phyloP scores from a whole-genome alignment of 495 filamentous ascomycete species.

The Platismatia glauca region DNA sequence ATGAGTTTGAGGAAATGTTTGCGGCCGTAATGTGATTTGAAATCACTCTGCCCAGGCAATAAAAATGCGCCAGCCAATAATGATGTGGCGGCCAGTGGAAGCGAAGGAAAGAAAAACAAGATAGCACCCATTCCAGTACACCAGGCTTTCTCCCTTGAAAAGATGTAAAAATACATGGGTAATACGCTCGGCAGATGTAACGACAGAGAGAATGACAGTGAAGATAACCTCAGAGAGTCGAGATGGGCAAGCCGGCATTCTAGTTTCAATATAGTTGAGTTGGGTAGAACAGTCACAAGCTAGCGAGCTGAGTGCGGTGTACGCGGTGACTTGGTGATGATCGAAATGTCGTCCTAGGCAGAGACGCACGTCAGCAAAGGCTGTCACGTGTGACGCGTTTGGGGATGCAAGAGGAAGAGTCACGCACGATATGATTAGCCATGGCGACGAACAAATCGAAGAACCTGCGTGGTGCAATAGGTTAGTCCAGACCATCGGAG shows the following conservation, averaged over 20 bases:
- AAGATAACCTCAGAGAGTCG: background rate
- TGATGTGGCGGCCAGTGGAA: background rate
- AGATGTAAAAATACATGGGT: background rate
- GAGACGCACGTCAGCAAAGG: conserved; percentile 17
- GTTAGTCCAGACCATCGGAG: background rate
- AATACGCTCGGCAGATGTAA: background rate
- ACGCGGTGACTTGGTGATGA: conserved; percentile 24
- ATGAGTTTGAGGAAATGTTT: background rate
- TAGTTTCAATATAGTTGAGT: background rate
- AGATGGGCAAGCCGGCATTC: background rate
- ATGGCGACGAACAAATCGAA: conserved; percentile 91
- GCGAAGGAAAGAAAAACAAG: background rate
- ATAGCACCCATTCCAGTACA: background rate
- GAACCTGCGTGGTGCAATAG: conserved; percentile 36
- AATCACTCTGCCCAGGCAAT: background rate
- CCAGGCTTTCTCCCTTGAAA: background rate
- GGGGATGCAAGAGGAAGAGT: background rate
- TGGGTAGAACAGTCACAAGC: background rate
- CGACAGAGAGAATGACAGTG: background rate
- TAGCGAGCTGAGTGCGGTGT: conserved; percentile 22
- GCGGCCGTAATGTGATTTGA: background rate
- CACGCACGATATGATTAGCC: conserved; percentile 71
- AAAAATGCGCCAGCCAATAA: background rate
- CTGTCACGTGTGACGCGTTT: background rate
- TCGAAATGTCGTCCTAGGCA: conserved; percentile 25